Conservation (phyloP, 2,329 filamentous ascomycete genomes). For the Aspergillus fumigatiaffinis region DNA sequence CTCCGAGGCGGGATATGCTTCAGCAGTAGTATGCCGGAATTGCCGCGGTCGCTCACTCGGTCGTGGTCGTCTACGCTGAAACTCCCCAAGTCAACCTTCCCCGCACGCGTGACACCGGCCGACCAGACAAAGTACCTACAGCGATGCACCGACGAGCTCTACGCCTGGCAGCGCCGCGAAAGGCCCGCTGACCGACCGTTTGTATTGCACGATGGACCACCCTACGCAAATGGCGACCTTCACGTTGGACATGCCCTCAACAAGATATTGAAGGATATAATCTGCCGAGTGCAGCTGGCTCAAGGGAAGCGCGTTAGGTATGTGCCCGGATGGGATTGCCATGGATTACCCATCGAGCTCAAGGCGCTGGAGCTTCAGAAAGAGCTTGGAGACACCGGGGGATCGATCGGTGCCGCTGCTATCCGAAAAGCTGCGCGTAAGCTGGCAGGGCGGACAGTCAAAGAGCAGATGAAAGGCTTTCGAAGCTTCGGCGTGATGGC, state of each 20-base stretch:
- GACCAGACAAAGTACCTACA: constrained; percentile 59
- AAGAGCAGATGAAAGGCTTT: constrained; percentile 58
- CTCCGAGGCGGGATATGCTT: constrained; percentile 21
- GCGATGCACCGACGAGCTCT: constrained; percentile 81
- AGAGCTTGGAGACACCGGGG: constrained; percentile 26
- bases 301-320: constrained; percentile 75
- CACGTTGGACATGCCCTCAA: constrained; percentile 95
- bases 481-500: constrained; percentile 60
- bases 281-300: constrained; percentile 74
- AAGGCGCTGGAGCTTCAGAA: constrained; percentile 72
- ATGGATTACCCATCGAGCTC: constrained; percentile 93
- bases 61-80: constrained; percentile 71
- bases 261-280: constrained; percentile 95
- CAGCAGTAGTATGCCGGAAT: constrained; percentile 36
- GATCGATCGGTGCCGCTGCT: constrained; percentile 39
- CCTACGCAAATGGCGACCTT: constrained; percentile 88
- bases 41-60: constrained; percentile 34
- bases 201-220: constrained; percentile 88
- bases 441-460: constrained; percentile 54
- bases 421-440: constrained; percentile 54
- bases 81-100: constrained; percentile 71
- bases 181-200: constrained; percentile 60
- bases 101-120: constrained; percentile 44
- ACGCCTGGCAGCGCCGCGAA: constrained; percentile 71
- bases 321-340: constrained; percentile 94